Conservation (phyloP, 192 early-diverging fungal genomes). For the Coemansia sp. region DNA sequence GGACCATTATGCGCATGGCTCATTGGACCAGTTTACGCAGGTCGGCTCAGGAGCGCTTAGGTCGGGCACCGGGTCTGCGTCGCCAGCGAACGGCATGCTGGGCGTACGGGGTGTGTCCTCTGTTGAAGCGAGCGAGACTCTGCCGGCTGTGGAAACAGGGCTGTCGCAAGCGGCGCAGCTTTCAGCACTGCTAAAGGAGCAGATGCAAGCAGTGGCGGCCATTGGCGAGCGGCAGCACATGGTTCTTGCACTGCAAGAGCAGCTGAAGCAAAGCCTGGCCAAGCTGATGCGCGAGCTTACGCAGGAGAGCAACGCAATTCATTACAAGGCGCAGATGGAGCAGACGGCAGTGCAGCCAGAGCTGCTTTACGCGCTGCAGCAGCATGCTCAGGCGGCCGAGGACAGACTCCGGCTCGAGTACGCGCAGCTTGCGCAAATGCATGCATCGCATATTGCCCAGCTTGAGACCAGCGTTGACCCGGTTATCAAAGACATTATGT, state of each 20-base stretch:
- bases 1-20: neutral
- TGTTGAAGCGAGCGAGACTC: neutral
- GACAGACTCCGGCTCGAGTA: constrained; percentile 23
- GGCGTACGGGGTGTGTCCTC: neutral
- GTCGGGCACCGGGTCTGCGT: neutral
- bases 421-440: constrained; percentile 26
- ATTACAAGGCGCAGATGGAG: constrained; percentile 39
- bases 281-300: constrained; percentile 47
- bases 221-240: constrained; percentile 40
- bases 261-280: constrained; percentile 36
- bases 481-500: constrained; percentile 40
- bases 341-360: constrained; percentile 26
- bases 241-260: constrained; percentile 26
- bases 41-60: neutral
- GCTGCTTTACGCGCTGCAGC: constrained; percentile 37
- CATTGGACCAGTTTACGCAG: neutral
- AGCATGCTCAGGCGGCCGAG: constrained; percentile 28
- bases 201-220: constrained; percentile 24
- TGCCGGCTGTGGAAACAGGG: neutral
- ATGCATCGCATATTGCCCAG: constrained; percentile 31
- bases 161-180: constrained; percentile 43
- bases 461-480: constrained; percentile 45
- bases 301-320: constrained; percentile 40
- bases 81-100: neutral
- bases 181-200: constrained; percentile 41